phyloP scores from a whole-genome alignment of 306 rosid genomes.

The Castanea sativa region DNA sequence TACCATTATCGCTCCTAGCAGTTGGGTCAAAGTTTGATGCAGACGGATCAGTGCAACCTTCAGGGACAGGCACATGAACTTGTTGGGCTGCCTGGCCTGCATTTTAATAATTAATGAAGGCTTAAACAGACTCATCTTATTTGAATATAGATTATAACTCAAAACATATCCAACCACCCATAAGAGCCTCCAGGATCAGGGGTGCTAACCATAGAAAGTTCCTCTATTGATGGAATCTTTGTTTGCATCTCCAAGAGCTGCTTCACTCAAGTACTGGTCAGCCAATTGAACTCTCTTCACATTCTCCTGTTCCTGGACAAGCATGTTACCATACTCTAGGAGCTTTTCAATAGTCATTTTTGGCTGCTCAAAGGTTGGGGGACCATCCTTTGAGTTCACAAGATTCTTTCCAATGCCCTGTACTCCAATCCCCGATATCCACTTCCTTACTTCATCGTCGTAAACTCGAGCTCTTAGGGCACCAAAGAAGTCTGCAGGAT shows the following conservation, averaged over 20 bases:
- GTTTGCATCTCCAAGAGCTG: constrained; percentile 56
- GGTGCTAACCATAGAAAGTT: constrained; percentile 36
- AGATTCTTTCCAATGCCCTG: constrained; percentile 46
- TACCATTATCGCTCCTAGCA: constrained; percentile 36
- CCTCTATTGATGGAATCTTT: constrained; percentile 33
- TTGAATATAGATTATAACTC: background rate
- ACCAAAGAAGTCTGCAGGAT: constrained; percentile 50
- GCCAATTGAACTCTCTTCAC: constrained; percentile 56
- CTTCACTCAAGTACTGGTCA: constrained; percentile 41
- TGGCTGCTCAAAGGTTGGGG: constrained; percentile 56
- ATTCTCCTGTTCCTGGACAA: constrained; percentile 50
- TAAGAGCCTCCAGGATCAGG: background rate
- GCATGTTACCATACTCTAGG: constrained; percentile 48
- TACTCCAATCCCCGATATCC: constrained; percentile 45
- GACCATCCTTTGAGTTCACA: constrained; percentile 55
- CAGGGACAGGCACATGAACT: constrained; percentile 41
- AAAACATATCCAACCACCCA: background rate
- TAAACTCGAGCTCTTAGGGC: constrained; percentile 56
- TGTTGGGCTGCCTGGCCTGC: constrained; percentile 47
- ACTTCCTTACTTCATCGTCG: constrained; percentile 58
- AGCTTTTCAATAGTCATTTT: constrained; percentile 55
- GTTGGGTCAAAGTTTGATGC: constrained; percentile 43
- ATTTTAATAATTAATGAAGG: constrained; percentile 2
- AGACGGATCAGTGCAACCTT: constrained; percentile 43
- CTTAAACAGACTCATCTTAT: background rate